Evolutionary conservation across 2,329 filamentous ascomycete genomes (phyloP), one percentile per base, ranked within the genome.

Genomic region (Chaetomiaceae sp.): DNA sequence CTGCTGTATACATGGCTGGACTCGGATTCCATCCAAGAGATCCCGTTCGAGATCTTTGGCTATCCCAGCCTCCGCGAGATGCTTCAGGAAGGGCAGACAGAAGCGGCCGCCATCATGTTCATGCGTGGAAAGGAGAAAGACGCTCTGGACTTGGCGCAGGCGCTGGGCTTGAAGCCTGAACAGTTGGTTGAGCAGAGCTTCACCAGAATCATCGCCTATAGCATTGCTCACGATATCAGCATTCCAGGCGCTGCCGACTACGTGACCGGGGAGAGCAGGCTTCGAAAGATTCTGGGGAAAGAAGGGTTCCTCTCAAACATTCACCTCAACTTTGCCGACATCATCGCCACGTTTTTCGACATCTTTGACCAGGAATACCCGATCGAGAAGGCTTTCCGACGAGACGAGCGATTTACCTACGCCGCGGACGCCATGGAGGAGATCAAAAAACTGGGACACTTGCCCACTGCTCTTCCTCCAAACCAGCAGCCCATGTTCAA

Each of bases 1-100:
- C 77, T 99, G 6, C 74, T 97, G 3, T 96, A 89, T 66, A 96
- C 91, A 0, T 99, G 91, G 92, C 80, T 95, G 3, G 83, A 89
- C 57, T 72, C 72, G 1, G 80, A 86, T 54, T 71, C 73, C 1
- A 73, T 96, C 7, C 75, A 80, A n/a, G 76, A 82, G 3, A 88
- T 99, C 45, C 92, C 94, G 0, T 96, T 82, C 64, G 74, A 78
- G n/a, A 88, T 94, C 2, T 99, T 99, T 68, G 87, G 85, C 1
- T 99, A 95, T 65, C 54, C 70, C 1, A 82, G 72, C 15, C 77
- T 97, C 2, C 68, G 76, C 17, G 84, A 89, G 4, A 78, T 99
- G 48, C 69, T 96, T 3, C 65, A 69, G 6, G 83, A 88, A 55
- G 82, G 88, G 6, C 83, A 90, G 65, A 82, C 85, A 29, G 94